Evolutionary conservation across 1,284 basidiomycete species (phyloP).

Genomic region (Sutorius eximius): DNA sequence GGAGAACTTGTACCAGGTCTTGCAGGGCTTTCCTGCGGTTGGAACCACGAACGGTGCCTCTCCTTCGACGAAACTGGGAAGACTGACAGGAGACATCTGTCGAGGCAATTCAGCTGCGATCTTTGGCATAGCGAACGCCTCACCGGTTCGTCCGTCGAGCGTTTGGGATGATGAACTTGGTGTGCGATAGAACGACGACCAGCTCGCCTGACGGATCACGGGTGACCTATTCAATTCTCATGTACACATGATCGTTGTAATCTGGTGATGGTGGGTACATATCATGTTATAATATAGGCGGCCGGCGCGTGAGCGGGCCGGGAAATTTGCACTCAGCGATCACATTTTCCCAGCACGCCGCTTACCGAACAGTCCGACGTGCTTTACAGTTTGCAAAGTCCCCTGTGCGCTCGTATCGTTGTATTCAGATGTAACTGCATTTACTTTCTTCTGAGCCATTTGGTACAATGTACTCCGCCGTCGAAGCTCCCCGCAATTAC

Average conservation of each 20-base stretch:
- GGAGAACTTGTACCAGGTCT: slow-evolving; percentile 48
- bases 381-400: not conserved
- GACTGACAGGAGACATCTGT: slow-evolving; percentile 25
- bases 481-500: too few relatives aligned
- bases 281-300: too few relatives aligned
- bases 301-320: not conserved
- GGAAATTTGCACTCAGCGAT: not conserved
- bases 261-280: not conserved
- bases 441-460: not conserved
- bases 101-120: not conserved
- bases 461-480: not conserved
- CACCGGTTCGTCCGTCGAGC: slow-evolving; percentile 2
- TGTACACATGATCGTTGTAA: not conserved
- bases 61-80: slow-evolving; percentile 27
- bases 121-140: not conserved
- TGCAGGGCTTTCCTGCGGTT: slow-evolving; percentile 34
- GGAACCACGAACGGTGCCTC: slow-evolving; percentile 27
- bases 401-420: not conserved
- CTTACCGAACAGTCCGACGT: too few relatives aligned
- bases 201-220: not conserved
- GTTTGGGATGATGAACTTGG: not conserved
- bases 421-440: not conserved
- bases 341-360: not conserved
- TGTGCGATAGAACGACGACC: not conserved
- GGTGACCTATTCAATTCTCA: not conserved